Conservation (phyloP, 352 stramenopile species). For the Pythium angustatum region DNA sequence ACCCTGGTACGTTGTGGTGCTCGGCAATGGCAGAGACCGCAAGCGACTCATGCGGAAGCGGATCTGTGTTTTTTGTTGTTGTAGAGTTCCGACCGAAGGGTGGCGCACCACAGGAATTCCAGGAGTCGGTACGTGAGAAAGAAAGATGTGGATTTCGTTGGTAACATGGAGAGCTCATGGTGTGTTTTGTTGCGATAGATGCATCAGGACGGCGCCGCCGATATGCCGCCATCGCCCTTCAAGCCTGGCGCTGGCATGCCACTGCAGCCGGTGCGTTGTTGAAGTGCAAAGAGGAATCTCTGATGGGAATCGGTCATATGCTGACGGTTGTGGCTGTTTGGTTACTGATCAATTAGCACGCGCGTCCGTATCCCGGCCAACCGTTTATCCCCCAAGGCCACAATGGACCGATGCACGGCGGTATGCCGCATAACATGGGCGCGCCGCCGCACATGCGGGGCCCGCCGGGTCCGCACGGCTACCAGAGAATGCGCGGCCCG, state of each 20-base stretch:
- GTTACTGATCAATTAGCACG: conserved; percentile 25
- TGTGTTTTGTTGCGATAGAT: conserved; percentile 5
- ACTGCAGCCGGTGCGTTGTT: conserved; percentile 25
- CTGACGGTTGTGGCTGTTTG: not conserved
- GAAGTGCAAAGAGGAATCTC: not conserved
- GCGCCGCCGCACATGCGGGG: conserved; percentile 25
- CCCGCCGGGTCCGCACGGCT: conserved; percentile 21
- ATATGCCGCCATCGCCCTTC: conserved; percentile 29
- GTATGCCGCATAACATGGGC: conserved; percentile 23
- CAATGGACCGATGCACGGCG: conserved; percentile 22
- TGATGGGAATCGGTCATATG: not conserved
- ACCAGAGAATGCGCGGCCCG: conserved; percentile 25
- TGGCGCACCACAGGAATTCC: conserved; percentile 20
- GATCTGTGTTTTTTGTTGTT: not conserved
- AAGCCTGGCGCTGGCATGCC: conserved; percentile 24
- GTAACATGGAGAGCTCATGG: not conserved
- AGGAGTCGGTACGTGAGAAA: conserved; percentile 14
- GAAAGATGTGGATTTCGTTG: no score
- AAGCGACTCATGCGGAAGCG: not conserved
- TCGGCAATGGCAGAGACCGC: no score
- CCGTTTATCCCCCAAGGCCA: conserved; percentile 24
- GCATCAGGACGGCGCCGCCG: conserved; percentile 18
- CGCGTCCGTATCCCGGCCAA: conserved; percentile 28
- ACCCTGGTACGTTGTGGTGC: conserved; percentile 2
- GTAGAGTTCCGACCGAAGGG: conserved; percentile 28